Percentiles rank a stretch among this genome's conserved stretches.
These are phyloP conservation scores for Jacaranda mimosifolia DNA, from an alignment of 257 asterid species.

Conservation along the genomic window DNA sequence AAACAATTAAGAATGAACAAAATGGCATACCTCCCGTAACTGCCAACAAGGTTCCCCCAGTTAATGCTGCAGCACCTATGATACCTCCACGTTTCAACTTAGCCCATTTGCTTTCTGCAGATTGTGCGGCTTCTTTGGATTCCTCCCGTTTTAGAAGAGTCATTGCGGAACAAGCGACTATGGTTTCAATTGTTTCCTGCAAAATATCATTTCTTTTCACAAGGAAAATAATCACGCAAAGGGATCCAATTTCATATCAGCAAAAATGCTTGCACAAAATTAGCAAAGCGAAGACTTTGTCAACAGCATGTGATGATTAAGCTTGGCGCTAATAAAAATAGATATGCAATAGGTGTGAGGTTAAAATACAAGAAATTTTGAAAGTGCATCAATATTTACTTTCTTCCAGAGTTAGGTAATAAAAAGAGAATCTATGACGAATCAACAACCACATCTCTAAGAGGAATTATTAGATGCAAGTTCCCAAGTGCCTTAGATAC, in stretches of 20 bases:
- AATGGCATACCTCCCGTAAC: slow-evolving; percentile 79
- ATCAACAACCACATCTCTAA: neutral
- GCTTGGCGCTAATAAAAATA: slow-evolving; percentile 5
- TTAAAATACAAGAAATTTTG: neutral
- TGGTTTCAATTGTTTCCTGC: slow-evolving; percentile 92
- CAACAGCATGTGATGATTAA: slow-evolving; percentile 4
- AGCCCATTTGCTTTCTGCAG: slow-evolving; percentile 72
- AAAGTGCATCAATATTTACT: neutral
- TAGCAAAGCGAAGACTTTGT: slow-evolving; percentile 15
- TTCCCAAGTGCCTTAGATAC: neutral
- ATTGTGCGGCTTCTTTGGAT: slow-evolving; percentile 56
- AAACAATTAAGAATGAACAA: slow-evolving; percentile 27
- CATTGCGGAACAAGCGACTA: slow-evolving; percentile 93
- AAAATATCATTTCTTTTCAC: slow-evolving; percentile 25
- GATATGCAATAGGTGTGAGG: neutral
- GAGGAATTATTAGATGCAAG: neutral
- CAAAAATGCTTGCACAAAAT: neutral
- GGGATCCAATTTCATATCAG: neutral
- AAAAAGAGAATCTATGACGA: slow-evolving; percentile 5
- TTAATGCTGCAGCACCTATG: slow-evolving; percentile 96
- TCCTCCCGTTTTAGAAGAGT: slow-evolving; percentile 79
- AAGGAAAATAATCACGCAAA: slow-evolving; percentile 11
- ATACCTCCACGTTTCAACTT: slow-evolving; percentile 97
- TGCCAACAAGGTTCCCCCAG: slow-evolving; percentile 98
- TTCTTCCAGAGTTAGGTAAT: neutral